Evolutionary conservation across 805 yeast genomes (phyloP).

Genomic region (Candida pseudoglaebosa): DNA sequence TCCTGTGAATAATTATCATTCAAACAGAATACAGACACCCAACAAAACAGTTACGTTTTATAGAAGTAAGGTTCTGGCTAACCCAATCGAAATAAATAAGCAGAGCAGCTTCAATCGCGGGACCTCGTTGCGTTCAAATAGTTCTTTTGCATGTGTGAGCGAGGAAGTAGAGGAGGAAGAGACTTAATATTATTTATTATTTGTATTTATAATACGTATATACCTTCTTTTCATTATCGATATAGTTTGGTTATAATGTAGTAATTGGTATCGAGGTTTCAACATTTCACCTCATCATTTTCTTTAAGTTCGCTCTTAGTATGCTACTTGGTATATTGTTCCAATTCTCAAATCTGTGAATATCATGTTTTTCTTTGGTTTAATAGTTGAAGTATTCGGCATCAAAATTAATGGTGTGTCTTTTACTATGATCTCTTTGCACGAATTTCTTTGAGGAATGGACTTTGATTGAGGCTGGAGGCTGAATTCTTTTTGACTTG

Average conservation of each 20-base stretch:
- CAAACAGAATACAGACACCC: constrained; percentile 33
- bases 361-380: constrained; percentile 29
- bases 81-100: constrained; percentile 10
- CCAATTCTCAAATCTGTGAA: constrained; percentile 30
- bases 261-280: constrained; percentile 3
- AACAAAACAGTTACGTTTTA: constrained; percentile 42
- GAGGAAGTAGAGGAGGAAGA: constrained; percentile 16
- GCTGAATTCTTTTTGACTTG: constrained; percentile 18
- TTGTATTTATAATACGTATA: constrained; percentile 8
- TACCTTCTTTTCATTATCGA: not conserved
- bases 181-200: constrained; percentile 6
- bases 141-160: constrained; percentile 17
- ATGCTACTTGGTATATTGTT: too few relatives aligned
- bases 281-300: too few relatives aligned
- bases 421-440: constrained; percentile 8
- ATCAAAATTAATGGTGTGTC: constrained; percentile 13
- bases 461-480: constrained; percentile 10
- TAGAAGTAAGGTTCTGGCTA: constrained; percentile 21
- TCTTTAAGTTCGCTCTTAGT: too few relatives aligned
- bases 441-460: not conserved
- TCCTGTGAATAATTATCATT: constrained; percentile 17
- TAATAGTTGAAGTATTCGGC: constrained; percentile 35
- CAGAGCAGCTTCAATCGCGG: constrained; percentile 23
- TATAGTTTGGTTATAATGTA: not conserved
- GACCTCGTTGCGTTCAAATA: constrained; percentile 25